Percentiles rank a stretch among this genome's conserved stretches.
phyloP scores from a whole-genome alignment of 805 yeast species.

The Pachysolen tannophilus region DNA sequence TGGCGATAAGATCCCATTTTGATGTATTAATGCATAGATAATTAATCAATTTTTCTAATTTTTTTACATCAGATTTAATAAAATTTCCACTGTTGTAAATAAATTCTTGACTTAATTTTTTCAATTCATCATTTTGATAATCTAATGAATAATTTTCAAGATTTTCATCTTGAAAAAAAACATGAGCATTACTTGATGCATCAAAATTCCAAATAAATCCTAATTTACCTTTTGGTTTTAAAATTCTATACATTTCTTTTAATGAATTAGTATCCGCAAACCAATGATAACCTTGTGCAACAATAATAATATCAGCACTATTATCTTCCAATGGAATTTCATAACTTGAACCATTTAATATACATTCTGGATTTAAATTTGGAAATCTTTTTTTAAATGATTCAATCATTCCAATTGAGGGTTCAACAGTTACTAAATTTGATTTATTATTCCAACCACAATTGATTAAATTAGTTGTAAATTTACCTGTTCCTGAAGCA shows the following conservation, averaged over 20 bases:
- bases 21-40: slow-evolving; percentile 5
- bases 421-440: slow-evolving; percentile 41
- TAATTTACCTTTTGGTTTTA: slow-evolving; percentile 40
- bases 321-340: slow-evolving; percentile 35
- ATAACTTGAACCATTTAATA: slow-evolving; percentile 33
- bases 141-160: slow-evolving; percentile 1
- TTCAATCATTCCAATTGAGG: slow-evolving; percentile 48
- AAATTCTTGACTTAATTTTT: slow-evolving; percentile 15
- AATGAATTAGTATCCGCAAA: slow-evolving; percentile 43
- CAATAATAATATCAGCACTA: slow-evolving; percentile 39
- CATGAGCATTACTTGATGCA: slow-evolving; percentile 14
- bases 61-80: slow-evolving; percentile 6
- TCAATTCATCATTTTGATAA: slow-evolving; percentile 4
- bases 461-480: slow-evolving; percentile 35
- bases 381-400: slow-evolving; percentile 42
- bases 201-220: slow-evolving; percentile 59
- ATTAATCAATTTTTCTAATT: slow-evolving; percentile 5
- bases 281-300: slow-evolving; percentile 66
- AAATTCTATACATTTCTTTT: slow-evolving; percentile 40
- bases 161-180: slow-evolving; percentile 10
- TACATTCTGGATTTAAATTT: slow-evolving; percentile 13
- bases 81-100: slow-evolving; percentile 17
- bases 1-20: slow-evolving; percentile 6
- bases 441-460: slow-evolving; percentile 25
- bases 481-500: slow-evolving; percentile 62